Evolutionary conservation across 176 grass and related monocot species (phyloP).

Genomic region (Rhynchospora pubera): DNA sequence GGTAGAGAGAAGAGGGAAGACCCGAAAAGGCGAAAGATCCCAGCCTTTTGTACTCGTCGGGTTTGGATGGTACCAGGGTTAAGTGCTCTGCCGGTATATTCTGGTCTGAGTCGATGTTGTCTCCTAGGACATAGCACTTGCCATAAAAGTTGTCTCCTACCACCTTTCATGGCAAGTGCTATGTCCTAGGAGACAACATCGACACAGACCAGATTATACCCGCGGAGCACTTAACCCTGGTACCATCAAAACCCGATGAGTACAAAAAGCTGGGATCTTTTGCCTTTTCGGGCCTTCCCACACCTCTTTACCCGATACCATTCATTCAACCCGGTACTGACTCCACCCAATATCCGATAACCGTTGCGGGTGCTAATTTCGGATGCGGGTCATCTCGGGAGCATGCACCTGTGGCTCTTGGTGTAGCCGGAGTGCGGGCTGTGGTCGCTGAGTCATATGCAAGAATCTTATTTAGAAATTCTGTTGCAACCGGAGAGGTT

Average conservation of each 20-base stretch:
- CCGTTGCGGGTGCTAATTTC: conserved; percentile 79
- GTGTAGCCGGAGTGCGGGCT: conserved; percentile 52
- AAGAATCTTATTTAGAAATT: conserved; percentile 89
- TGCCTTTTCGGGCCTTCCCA: conserved; percentile 57
- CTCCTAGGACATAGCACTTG: conserved; percentile 66
- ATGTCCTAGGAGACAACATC: conserved; percentile 84
- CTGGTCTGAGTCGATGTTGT: conserved; percentile 98
- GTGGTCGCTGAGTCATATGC: conserved; percentile 72
- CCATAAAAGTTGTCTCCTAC: conserved; percentile 71
- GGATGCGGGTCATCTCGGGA: conserved; percentile 91
- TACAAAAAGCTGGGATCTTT: conserved; percentile 93
- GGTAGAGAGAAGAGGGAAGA: conserved; percentile 49
- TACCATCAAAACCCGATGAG: conserved; percentile 88
- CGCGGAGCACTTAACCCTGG: conserved; percentile 86
- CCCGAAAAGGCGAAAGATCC: conserved; percentile 72
- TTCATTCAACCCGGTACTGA: conserved; percentile 53
- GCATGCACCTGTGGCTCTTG: conserved; percentile 90
- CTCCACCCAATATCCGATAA: conserved; percentile 36
- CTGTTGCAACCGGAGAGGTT: conserved; percentile 82
- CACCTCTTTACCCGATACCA: conserved; percentile 40
- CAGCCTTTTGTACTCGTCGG: conserved; percentile 82
- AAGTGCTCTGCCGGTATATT: conserved; percentile 67
- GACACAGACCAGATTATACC: conserved; percentile 99
- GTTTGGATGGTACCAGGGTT: conserved; percentile 88
- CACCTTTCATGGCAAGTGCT: conserved; percentile 73